These are phyloP conservation scores for Talaromyces sp. DNA, from an alignment of 2,329 filamentous ascomycete species.

Conservation along the genomic window DNA sequence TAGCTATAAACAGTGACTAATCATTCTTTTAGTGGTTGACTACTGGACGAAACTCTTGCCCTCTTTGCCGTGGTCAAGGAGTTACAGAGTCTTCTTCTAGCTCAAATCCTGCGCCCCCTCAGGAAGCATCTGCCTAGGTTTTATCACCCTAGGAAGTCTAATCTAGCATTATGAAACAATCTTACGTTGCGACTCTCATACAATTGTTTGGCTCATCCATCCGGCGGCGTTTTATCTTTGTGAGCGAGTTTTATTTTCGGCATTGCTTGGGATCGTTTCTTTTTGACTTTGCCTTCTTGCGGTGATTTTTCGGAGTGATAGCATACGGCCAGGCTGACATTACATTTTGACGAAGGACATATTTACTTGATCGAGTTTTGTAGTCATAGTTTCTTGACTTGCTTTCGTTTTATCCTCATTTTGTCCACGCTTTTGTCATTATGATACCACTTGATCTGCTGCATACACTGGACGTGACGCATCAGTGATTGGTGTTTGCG, in stretches of 20 bases:
- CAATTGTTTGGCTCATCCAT: slow-evolving; percentile 13
- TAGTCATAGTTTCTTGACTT: slow-evolving; percentile 6
- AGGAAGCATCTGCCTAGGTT: slow-evolving; percentile 6
- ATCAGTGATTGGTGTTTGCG: slow-evolving; percentile 11
- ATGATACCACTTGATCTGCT: slow-evolving; percentile 15
- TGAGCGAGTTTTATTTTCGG: slow-evolving; percentile 12
- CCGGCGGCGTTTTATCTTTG: slow-evolving; percentile 10
- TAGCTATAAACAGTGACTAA: neutral
- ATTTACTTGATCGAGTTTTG: slow-evolving; percentile 4
- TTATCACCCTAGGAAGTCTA: neutral
- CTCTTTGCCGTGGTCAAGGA: slow-evolving; percentile 39
- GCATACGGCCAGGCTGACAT: neutral
- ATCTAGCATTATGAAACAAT: neutral
- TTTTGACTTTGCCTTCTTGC: neutral
- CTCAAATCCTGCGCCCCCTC: slow-evolving; percentile 16
- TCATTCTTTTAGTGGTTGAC: slow-evolving; percentile 13
- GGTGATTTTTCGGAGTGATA: slow-evolving; percentile 3
- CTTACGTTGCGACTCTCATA: slow-evolving; percentile 7
- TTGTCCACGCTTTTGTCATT: slow-evolving; percentile 3
- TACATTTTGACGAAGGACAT: slow-evolving; percentile 8
- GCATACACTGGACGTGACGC: slow-evolving; percentile 15
- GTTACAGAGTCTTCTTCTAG: slow-evolving; percentile 35
- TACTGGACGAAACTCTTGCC: slow-evolving; percentile 37
- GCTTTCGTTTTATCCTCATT: neutral
- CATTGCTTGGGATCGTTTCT: slow-evolving; percentile 11